Conservation (phyloP, 1,139 yeast species). For the Saccharomycopsis phalli region DNA sequence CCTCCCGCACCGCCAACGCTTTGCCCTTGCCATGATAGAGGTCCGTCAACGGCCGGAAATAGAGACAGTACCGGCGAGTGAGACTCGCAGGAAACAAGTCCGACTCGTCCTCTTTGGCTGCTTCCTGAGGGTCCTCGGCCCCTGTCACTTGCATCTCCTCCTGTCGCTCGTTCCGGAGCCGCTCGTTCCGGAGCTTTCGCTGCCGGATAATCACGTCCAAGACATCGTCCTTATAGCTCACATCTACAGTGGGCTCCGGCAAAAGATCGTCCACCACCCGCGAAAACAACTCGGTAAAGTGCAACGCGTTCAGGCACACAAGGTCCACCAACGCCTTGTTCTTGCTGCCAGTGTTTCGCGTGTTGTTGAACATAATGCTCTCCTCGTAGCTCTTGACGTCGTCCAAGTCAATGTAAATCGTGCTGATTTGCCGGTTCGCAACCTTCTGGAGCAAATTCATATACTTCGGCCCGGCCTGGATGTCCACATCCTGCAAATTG, state of each 20-base stretch:
- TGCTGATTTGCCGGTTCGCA: constrained; percentile 71
- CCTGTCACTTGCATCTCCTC: constrained; percentile 36
- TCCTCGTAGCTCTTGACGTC: constrained; percentile 64
- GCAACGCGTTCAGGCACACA: constrained; percentile 64
- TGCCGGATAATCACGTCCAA: constrained; percentile 89
- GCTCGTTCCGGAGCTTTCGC: constrained; percentile 71
- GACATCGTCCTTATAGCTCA: constrained; percentile 80
- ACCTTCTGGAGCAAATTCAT: constrained; percentile 65
- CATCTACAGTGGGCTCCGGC: constrained; percentile 73
- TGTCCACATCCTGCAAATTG: constrained; percentile 23
- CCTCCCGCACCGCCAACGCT: constrained; percentile 80
- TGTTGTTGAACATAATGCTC: constrained; percentile 26
- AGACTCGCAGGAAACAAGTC: constrained; percentile 75
- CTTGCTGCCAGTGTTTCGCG: constrained; percentile 23
- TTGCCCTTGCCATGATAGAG: constrained; percentile 36
- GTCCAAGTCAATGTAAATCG: constrained; percentile 70
- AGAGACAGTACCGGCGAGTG: constrained; percentile 77
- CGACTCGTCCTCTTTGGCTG: constrained; percentile 24
- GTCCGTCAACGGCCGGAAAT: constrained; percentile 69
- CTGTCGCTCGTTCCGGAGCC: constrained; percentile 58
- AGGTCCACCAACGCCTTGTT: constrained; percentile 41
- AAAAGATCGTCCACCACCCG: constrained; percentile 67
- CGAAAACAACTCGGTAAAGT: constrained; percentile 71
- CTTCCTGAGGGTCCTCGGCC: constrained; percentile 28
- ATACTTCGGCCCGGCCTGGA: constrained; percentile 60